A percentile compares a stretch with the other conserved stretches of the same genome.
Conservation (phyloP, 331 rosid species). For the Acacia pycnantha region DNA sequence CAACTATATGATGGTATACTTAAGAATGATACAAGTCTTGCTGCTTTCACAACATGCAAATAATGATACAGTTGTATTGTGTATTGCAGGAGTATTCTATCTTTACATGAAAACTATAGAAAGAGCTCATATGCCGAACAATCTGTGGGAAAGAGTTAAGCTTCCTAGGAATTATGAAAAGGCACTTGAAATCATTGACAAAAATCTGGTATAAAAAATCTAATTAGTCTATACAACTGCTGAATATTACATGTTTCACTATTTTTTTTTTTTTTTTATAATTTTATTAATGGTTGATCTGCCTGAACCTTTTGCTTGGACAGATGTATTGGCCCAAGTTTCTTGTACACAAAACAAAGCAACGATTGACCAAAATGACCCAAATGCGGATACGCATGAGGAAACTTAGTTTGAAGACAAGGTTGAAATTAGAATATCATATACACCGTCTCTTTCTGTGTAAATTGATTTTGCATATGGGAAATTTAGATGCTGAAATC, state of each 20-base stretch:
- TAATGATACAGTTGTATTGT: conserved; percentile 13
- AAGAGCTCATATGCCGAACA: conserved; percentile 94
- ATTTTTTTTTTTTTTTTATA: not conserved
- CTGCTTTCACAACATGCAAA: conserved; percentile 5
- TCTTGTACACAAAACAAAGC: conserved; percentile 62
- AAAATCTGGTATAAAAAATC: conserved; percentile 38
- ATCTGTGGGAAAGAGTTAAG: conserved; percentile 96
- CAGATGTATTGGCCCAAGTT: conserved; percentile 57
- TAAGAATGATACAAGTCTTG: not conserved
- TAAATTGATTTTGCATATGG: not conserved
- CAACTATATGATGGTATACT: not conserved
- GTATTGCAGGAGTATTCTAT: conserved; percentile 81
- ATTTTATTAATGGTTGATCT: conserved; percentile 12
- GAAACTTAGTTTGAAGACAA: conserved; percentile 88
- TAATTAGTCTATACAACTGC: not conserved
- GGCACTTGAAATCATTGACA: conserved; percentile 61
- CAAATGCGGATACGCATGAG: conserved; percentile 96
- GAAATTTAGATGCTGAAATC: conserved; percentile 15
- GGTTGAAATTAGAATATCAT: conserved; percentile 43
- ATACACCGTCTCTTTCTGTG: conserved; percentile 10
- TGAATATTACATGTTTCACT: conserved; percentile 18
- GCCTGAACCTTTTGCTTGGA: conserved; percentile 16
- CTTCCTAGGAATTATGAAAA: conserved; percentile 60
- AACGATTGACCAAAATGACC: conserved; percentile 93
- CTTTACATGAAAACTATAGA: conserved; percentile 97